Percentiles rank a stretch among this genome's conserved stretches.
Conservation (phyloP, 129 eudicot genomes). For the Apium graveolens region DNA sequence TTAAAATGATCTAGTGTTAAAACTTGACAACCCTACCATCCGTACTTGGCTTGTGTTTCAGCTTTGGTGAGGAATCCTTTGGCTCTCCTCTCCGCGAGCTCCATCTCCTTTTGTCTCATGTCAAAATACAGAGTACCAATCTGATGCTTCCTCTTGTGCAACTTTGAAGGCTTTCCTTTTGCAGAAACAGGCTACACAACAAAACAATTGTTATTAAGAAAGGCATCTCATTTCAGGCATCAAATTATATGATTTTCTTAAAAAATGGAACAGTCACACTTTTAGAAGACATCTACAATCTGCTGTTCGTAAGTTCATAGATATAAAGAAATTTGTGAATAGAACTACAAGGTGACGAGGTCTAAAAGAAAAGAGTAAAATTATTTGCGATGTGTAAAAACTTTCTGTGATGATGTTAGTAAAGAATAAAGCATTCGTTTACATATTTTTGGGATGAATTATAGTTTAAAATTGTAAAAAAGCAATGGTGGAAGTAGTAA, state of each 20-base stretch:
- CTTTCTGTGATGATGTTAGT: background rate
- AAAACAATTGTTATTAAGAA: background rate
- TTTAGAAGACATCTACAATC: background rate
- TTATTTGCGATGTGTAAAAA: background rate
- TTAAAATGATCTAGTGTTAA: background rate
- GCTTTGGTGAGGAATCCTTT: conserved; percentile 89
- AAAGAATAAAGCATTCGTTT: background rate
- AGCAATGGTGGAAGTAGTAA: background rate
- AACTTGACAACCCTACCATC: conserved; percentile 48
- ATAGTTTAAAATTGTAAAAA: background rate
- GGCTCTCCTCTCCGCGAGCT: conserved; percentile 76
- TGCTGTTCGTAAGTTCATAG: no score
- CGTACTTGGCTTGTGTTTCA: conserved; percentile 93
- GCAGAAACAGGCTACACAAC: conserved; percentile 58
- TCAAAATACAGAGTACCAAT: conserved; percentile 75
- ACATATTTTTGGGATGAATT: background rate
- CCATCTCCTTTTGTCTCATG: conserved; percentile 72
- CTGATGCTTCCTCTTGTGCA: conserved; percentile 96
- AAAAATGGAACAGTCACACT: background rate
- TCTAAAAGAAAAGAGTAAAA: no score
- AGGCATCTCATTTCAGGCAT: background rate
- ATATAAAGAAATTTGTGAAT: no score
- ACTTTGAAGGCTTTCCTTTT: conserved; percentile 80
- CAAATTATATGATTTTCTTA: background rate
- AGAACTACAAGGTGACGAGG: background rate